Evolutionary conservation across 164 flowering plant species (phyloP).

Genomic region (grape (Vitis vinifera)): DNA sequence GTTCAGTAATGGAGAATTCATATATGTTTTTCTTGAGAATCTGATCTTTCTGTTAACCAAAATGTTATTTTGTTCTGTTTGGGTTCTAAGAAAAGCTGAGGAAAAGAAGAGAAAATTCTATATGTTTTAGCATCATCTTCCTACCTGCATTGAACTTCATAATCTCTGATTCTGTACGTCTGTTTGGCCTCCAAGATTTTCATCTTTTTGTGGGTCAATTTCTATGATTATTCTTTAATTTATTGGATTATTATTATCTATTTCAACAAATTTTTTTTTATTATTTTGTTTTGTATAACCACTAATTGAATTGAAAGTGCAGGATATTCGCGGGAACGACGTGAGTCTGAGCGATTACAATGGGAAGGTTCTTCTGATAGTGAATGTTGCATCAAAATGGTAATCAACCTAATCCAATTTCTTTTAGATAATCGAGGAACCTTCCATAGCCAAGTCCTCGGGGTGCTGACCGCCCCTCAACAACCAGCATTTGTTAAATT

Average conservation of each 20-base stretch:
- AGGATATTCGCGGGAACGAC: slow-evolving; percentile 82
- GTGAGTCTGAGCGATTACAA: slow-evolving; percentile 63
- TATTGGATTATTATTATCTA: neutral
- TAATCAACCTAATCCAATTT: slow-evolving; percentile 16
- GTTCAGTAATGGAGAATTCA: neutral
- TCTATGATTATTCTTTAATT: neutral
- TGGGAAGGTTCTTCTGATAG: slow-evolving; percentile 87
- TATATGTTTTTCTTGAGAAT: neutral
- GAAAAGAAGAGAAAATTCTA: neutral
- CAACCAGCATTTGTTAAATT: too few species aligned
- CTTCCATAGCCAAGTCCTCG: too few species aligned
- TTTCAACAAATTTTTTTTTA: neutral
- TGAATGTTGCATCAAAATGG: slow-evolving; percentile 97
- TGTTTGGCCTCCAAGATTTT: neutral
- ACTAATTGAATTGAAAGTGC: slow-evolving; percentile 15
- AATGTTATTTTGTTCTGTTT: neutral
- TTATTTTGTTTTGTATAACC: neutral
- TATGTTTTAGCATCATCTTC: neutral
- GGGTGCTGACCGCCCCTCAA: too few species aligned
- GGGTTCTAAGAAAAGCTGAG: neutral
- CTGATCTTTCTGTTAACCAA: neutral
- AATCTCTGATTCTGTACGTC: neutral
- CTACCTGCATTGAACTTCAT: neutral
- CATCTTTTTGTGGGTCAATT: neutral
- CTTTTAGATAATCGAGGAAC: neutral